phyloP scores from a whole-genome alignment of 2,329 filamentous ascomycete species.

The Penicillium olsonii region DNA sequence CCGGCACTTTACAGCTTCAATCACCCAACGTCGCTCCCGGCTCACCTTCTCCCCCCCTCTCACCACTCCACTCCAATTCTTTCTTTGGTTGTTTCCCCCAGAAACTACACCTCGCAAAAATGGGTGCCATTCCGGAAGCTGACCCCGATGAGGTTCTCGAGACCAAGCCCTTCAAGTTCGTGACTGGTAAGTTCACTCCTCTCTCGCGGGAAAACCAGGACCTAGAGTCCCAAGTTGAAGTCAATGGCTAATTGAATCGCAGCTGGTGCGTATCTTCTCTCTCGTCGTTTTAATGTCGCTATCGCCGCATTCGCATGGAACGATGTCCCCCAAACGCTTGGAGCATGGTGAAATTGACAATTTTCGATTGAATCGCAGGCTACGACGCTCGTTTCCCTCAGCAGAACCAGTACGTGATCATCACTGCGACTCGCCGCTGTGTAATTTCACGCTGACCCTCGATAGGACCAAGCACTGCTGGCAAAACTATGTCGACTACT shows the following conservation, averaged over 20 bases:
- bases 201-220: constrained; percentile 22
- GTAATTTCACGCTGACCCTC: constrained; percentile 15
- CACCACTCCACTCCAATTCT: constrained; percentile 21
- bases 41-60: constrained; percentile 27
- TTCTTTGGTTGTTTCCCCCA: constrained; percentile 17
- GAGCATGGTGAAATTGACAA: constrained; percentile 28
- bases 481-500: constrained; percentile 99
- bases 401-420: constrained; percentile 65
- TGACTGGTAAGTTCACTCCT: constrained; percentile 74
- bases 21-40: constrained; percentile 33
- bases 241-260: constrained; percentile 44
- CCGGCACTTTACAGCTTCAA: constrained; percentile 40
- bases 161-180: constrained; percentile 99
- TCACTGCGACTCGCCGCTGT: neutral
- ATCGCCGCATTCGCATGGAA: constrained; percentile 12
- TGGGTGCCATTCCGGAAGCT: constrained; percentile 70
- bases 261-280: constrained; percentile 50
- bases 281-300: constrained; percentile 13
- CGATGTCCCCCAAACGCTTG: constrained; percentile 16
- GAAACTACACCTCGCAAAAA: constrained; percentile 57
- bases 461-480: constrained; percentile 93
- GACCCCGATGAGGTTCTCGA: constrained; percentile 75
- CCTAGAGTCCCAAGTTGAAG: constrained; percentile 29
- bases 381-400: constrained; percentile 99
- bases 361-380: constrained; percentile 60